Conservation (phyloP, 805 yeast species). For the Zygotorulaspora chibaensis region DNA sequence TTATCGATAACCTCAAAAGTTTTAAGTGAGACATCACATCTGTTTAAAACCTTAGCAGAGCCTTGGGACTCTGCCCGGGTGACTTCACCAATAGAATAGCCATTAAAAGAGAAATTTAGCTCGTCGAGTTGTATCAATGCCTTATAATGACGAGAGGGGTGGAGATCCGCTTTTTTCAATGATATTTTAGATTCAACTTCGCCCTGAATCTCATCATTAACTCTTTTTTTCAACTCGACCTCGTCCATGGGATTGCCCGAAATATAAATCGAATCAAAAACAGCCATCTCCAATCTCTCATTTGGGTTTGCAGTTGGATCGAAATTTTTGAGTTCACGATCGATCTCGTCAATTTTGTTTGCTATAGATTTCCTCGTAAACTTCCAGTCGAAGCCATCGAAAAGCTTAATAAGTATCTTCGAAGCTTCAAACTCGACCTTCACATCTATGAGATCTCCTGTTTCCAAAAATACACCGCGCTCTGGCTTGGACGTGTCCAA, state of each 20-base stretch:
- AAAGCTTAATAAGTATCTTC: conserved; percentile 46
- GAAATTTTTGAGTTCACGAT: conserved; percentile 34
- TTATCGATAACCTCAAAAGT: conserved; percentile 67
- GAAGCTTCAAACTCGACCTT: conserved; percentile 32
- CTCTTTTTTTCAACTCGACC: conserved; percentile 43
- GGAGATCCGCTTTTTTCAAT: conserved; percentile 50
- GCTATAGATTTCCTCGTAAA: conserved; percentile 64
- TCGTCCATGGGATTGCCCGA: conserved; percentile 50
- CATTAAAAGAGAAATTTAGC: conserved; percentile 44
- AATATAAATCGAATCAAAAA: conserved; percentile 74
- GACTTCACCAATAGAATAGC: conserved; percentile 48
- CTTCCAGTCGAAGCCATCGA: conserved; percentile 93
- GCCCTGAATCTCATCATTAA: conserved; percentile 50
- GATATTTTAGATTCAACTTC: conserved; percentile 23
- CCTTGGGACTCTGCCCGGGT: conserved; percentile 27
- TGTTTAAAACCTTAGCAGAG: conserved; percentile 45
- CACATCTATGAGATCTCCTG: not conserved
- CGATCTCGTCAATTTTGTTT: conserved; percentile 61
- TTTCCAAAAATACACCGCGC: not conserved
- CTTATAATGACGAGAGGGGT: conserved; percentile 61
- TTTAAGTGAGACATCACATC: conserved; percentile 45
- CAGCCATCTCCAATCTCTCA: conserved; percentile 15
- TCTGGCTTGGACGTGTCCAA: conserved; percentile 13
- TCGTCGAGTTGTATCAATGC: conserved; percentile 51
- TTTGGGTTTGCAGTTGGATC: conserved; percentile 8